phyloP scores from a whole-genome alignment of 805 yeast species.

The Candida ovalis region DNA sequence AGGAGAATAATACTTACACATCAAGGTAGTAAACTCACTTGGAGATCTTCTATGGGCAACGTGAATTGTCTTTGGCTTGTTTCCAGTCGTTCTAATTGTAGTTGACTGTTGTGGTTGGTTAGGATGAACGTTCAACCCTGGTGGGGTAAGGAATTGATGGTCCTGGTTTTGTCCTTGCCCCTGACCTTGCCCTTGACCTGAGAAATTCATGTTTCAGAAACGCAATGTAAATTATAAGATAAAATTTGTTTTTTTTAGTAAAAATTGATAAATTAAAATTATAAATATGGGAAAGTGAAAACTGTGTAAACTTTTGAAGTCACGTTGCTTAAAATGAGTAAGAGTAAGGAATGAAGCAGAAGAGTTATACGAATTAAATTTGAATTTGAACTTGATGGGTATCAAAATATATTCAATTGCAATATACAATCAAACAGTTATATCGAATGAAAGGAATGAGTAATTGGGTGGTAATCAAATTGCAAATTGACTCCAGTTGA shows the following conservation, averaged over 20 bases:
- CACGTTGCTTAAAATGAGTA: background rate
- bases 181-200: conserved; percentile 9
- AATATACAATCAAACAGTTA: background rate
- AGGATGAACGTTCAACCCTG: conserved; percentile 8
- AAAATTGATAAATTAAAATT: background rate
- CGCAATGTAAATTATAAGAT: background rate
- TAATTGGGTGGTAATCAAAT: background rate
- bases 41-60: conserved; percentile 98
- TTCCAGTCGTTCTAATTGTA: conserved; percentile 31
- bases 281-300: background rate
- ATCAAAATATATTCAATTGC: background rate
- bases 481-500: background rate
- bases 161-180: conserved; percentile 6
- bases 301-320: background rate
- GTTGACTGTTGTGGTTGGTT: conserved; percentile 25
- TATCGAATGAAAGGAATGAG: background rate
- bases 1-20: conserved; percentile 49
- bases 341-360: background rate
- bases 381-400: background rate
- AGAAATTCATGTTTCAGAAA: conserved; percentile 1
- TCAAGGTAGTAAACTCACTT: conserved; percentile 86
- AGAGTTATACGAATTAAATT: background rate
- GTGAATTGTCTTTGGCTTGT: conserved; percentile 60
- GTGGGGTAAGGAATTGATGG: conserved; percentile 3
- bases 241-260: background rate